These are phyloP conservation scores for Protea cynaroides DNA, from an alignment of 164 flowering plant species.

Conservation along the genomic window DNA sequence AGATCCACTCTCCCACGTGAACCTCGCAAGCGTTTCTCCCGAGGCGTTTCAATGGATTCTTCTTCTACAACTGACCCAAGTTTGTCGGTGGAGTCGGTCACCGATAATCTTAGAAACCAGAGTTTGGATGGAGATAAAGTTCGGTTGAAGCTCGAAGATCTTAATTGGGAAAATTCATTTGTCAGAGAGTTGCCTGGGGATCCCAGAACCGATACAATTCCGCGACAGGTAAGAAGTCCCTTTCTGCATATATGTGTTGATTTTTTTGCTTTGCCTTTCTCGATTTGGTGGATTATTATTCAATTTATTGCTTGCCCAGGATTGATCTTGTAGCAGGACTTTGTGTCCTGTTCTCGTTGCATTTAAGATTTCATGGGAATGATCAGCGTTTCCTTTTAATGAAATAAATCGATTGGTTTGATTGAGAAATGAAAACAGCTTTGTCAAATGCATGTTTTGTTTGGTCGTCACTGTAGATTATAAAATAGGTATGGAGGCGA, in stretches of 20 bases:
- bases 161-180: slow-evolving; percentile 94
- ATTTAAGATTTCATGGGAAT: too few relatives aligned
- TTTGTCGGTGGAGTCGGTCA: slow-evolving; percentile 42
- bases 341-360: too few relatives aligned
- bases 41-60: slow-evolving; percentile 27
- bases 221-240: slow-evolving; percentile 50
- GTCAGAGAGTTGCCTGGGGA: slow-evolving; percentile 87
- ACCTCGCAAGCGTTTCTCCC: slow-evolving; percentile 4
- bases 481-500: too few relatives aligned
- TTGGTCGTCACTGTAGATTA: too few relatives aligned
- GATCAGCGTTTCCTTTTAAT: too few relatives aligned
- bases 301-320: too few relatives aligned
- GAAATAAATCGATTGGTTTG: too few relatives aligned
- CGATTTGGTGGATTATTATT: not conserved
- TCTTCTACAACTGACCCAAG: slow-evolving; percentile 15
- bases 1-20: not conserved
- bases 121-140: slow-evolving; percentile 20
- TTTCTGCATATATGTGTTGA: too few relatives aligned
- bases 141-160: slow-evolving; percentile 57
- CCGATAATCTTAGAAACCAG: slow-evolving; percentile 48
- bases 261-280: too few relatives aligned
- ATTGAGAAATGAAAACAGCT: too few relatives aligned
- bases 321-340: too few relatives aligned
- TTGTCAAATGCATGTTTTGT: too few relatives aligned
- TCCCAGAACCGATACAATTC: slow-evolving; percentile 56